phyloP scores from a whole-genome alignment of 257 asterid species.

The Solanum megistacrolobum region DNA sequence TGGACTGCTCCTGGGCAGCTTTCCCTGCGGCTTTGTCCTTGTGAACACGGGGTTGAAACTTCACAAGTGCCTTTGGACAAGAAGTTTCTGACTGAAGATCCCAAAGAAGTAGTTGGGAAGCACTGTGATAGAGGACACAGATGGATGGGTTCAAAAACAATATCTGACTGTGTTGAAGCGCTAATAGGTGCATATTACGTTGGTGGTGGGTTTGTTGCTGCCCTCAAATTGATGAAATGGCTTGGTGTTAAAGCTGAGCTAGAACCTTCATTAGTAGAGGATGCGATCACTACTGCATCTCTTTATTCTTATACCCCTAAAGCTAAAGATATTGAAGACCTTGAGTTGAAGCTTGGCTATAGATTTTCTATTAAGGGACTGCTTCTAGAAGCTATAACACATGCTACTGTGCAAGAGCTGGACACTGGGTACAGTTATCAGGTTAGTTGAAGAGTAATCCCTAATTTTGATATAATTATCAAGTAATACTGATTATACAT shows the following conservation, averaged over 20 bases:
- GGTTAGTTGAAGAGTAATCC: slow-evolving; percentile 25
- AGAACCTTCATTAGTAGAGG: slow-evolving; percentile 50
- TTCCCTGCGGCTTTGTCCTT: slow-evolving; percentile 56
- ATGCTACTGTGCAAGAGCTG: slow-evolving; percentile 36
- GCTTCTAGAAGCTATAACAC: slow-evolving; percentile 86
- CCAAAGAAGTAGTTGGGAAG: slow-evolving; percentile 51
- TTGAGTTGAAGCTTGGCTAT: slow-evolving; percentile 67
- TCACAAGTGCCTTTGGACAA: slow-evolving; percentile 60
- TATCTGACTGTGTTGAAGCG: slow-evolving; percentile 90
- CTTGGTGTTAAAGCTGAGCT: slow-evolving; percentile 53
- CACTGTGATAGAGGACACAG: slow-evolving; percentile 84
- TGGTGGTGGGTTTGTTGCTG: slow-evolving; percentile 69
- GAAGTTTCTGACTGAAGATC: slow-evolving; percentile 44
- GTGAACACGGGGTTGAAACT: slow-evolving; percentile 58
- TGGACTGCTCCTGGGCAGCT: slow-evolving; percentile 96
- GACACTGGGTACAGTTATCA: slow-evolving; percentile 44
- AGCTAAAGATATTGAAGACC: slow-evolving; percentile 26
- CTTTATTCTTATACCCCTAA: slow-evolving; percentile 52
- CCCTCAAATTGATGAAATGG: slow-evolving; percentile 75
- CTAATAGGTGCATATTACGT: slow-evolving; percentile 93
- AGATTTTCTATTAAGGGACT: slow-evolving; percentile 64
- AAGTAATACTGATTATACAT: background rate
- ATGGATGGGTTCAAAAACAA: slow-evolving; percentile 86
- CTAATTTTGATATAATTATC: background rate
- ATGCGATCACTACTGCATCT: slow-evolving; percentile 52